Conservation (phyloP, 2,329 filamentous ascomycete species). For the Metarhizium guizhouense region DNA sequence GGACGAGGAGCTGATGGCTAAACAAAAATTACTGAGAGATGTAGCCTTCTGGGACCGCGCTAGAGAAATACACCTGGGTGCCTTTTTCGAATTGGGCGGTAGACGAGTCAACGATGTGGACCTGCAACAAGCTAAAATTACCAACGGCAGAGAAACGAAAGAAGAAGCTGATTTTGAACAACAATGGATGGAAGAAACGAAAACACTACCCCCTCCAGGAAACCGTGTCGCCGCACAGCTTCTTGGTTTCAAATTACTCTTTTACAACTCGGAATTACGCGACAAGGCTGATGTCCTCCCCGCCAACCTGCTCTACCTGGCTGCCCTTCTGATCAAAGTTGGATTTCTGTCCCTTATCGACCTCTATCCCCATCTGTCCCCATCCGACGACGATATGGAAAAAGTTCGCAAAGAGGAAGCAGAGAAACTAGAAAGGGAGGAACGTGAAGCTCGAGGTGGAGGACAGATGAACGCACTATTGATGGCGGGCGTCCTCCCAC, state of each 20-base stretch:
- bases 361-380: constrained; percentile 86
- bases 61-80: constrained; percentile 65
- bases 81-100: constrained; percentile 83
- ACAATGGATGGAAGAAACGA: constrained; percentile 73
- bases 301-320: constrained; percentile 85
- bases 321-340: constrained; percentile 89
- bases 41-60: constrained; percentile 71
- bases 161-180: constrained; percentile 49
- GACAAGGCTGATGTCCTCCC: constrained; percentile 70
- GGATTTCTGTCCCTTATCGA: constrained; percentile 91
- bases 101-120: constrained; percentile 55
- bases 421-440: constrained; percentile 71
- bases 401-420: constrained; percentile 58
- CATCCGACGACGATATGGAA: constrained; percentile 75
- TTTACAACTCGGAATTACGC: constrained; percentile 77
- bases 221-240: constrained; percentile 91
- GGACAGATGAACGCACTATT: constrained; percentile 74
- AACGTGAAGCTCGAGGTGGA: constrained; percentile 61
- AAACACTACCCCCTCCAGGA: constrained; percentile 72
- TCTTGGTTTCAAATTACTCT: constrained; percentile 92
- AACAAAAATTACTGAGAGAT: constrained; percentile 58
- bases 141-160: constrained; percentile 26
- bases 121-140: constrained; percentile 33
- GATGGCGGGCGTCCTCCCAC: constrained; percentile 71
- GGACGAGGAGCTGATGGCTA: constrained; percentile 51